These are phyloP conservation scores for Caryocar brasiliense DNA, from an alignment of 441 rosid genomes.

Conservation along the genomic window DNA sequence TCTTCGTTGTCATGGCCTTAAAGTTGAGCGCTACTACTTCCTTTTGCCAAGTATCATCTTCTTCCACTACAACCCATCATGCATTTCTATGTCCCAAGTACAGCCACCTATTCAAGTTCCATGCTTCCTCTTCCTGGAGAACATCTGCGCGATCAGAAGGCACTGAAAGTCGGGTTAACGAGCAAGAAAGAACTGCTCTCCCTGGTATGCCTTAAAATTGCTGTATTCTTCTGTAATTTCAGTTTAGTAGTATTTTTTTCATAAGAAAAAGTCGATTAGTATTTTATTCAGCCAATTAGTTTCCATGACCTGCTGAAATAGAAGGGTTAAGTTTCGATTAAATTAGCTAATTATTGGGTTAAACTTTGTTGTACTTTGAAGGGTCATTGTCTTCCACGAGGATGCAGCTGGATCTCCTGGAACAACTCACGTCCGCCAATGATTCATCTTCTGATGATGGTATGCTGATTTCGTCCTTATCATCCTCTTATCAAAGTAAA, in stretches of 20 bases:
- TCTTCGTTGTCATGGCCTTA: too few relatives aligned
- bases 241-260: not conserved
- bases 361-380: conserved; percentile 9
- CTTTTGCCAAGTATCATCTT: conserved; percentile 25
- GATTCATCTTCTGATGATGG: conserved; percentile 34
- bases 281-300: not conserved
- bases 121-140: conserved; percentile 16
- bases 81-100: conserved; percentile 17
- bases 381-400: conserved; percentile 66
- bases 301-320: too few relatives aligned
- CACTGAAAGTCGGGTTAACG: conserved; percentile 34
- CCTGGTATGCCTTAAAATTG: conserved; percentile 21
- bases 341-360: too few relatives aligned
- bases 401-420: conserved; percentile 60
- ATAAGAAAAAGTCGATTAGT: not conserved
- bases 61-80: conserved; percentile 1
- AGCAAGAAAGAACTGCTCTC: conserved; percentile 29
- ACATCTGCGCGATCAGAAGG: conserved; percentile 37
- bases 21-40: conserved; percentile 17
- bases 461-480: conserved; percentile 8
- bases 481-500: too few relatives aligned
- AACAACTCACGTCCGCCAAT: conserved; percentile 53
- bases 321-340: too few relatives aligned
- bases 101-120: conserved; percentile 15
- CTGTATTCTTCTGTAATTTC: not conserved